Conservation (phyloP, 352 stramenopile genomes). For the Salisapilia sapeloensis region DNA sequence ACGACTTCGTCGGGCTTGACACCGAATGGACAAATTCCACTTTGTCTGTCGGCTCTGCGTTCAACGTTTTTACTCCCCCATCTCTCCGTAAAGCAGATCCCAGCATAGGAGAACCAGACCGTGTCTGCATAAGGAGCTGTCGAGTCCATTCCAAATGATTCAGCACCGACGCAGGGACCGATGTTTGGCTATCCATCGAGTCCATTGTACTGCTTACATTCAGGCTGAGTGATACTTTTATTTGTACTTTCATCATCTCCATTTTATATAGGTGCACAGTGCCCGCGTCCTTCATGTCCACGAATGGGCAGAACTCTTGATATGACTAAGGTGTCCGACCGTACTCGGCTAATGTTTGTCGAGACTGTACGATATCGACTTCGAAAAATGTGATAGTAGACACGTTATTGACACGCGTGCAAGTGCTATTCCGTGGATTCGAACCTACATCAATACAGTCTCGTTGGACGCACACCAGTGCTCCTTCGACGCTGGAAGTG, state of each 20-base stretch:
- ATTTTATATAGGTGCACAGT: conserved; percentile 20
- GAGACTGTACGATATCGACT: conserved; percentile 37
- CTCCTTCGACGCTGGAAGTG: conserved; percentile 47
- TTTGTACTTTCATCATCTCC: conserved; percentile 4
- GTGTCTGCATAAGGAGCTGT: conserved; percentile 40
- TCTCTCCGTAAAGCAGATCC: conserved; percentile 30
- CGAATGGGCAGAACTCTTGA: conserved; percentile 54
- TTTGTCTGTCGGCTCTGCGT: conserved; percentile 14
- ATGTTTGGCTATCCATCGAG: conserved; percentile 29
- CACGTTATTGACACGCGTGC: conserved; percentile 34
- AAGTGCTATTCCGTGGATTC: conserved; percentile 11
- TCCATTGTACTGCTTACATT: conserved; percentile 53
- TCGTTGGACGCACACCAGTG: conserved; percentile 50
- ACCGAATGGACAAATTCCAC: conserved; percentile 42
- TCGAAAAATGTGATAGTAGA: conserved; percentile 47
- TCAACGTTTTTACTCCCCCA: conserved; percentile 26
- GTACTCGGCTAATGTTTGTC: conserved; percentile 40
- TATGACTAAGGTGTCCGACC: conserved; percentile 32
- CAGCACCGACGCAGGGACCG: conserved; percentile 35
- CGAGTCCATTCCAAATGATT: conserved; percentile 32
- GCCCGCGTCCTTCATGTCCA: conserved; percentile 40
- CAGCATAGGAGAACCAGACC: conserved; percentile 62
- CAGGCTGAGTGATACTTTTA: conserved; percentile 7
- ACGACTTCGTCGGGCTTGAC: conserved; percentile 22
- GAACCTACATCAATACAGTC: conserved; percentile 42